A percentile compares a stretch with the other conserved stretches of the same genome.
Conservation (phyloP, 441 rosid genomes). For the Adansonia grandidieri region DNA sequence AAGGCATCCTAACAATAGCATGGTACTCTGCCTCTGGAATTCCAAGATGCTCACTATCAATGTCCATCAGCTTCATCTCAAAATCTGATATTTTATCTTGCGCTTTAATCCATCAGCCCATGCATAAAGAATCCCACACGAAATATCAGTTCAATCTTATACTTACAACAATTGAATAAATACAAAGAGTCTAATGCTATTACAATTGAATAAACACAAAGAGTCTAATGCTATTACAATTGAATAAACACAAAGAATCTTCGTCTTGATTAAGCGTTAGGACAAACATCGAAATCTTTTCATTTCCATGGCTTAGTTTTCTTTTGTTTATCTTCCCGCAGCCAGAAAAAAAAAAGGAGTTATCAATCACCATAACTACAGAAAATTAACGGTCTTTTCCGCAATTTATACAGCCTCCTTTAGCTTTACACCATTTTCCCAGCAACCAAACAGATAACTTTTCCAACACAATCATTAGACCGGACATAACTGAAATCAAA, state of each 20-base stretch:
- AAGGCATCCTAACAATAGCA: constrained; percentile 94
- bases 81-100: constrained; percentile 96
- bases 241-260: not conserved
- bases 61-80: constrained; percentile 99
- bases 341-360: too few species aligned
- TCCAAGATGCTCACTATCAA: constrained; percentile 96
- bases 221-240: too few species aligned
- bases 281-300: not conserved
- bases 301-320: too few species aligned
- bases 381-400: not conserved
- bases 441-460: not conserved
- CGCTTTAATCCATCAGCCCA: constrained; percentile 47
- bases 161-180: not conserved
- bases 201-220: not conserved
- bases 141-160: not conserved
- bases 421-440: not conserved
- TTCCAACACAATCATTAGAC: not conserved
- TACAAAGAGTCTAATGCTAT: too few species aligned
- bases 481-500: not conserved
- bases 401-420: not conserved
- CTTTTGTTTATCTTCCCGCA: too few species aligned
- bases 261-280: not conserved
- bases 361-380: not conserved
- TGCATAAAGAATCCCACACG: not conserved
- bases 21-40: constrained; percentile 98